Base-by-base conservation (phyloP, 169 alveolate species). In the Cryptosporidium andersoni region DNA sequence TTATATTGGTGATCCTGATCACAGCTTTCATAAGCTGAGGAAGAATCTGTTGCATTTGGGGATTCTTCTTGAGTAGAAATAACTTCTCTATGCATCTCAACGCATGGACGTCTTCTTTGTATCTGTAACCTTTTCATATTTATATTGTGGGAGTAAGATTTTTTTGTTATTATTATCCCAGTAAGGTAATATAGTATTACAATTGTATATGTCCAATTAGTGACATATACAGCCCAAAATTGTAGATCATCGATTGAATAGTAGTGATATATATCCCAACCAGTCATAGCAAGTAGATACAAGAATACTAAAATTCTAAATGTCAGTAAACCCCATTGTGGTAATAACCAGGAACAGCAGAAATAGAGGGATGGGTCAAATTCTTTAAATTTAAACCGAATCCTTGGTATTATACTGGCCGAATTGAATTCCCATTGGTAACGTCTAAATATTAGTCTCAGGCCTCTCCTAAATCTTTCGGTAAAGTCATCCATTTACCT, bases 141-240 rank as follows among this genome's bases (percentile, higher is more conserved):
- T 14, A 34, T n/a, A 47, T 74, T 74, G 47, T 74, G 55, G 40
- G 85, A 55, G 45, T 74, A 74, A 4, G 85, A 74, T 34, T 74
- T 58, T 25, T 58, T 55, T 45, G 85, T 74, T 45, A 68, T 40
- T 43, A 60, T 62, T 36, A 68, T 60, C 43, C 74, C 85, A 58
- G 60, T 58, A 43, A 74, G 60, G 40, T 74, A 74, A 25, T 74
- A 74, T n/a, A 74, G 55, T 45, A 74, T 74, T n/a, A 68, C 60
- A 12, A 74, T 48, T 3, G 74, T 60, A 58, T 58, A 74, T 58
- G 85, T 74, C 85, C 85, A 74, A 43, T 74, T 74, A 34, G 85
- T 74, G 5, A 74, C 85, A 62, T 74, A 74, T 4, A 74, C 85
- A 25, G 74, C 85, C 85, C 85, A 74, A 43, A 58, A 74, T 64